A percentile compares a stretch with the other conserved stretches of the same genome.
Conservation (phyloP, 2,329 filamentous ascomycete genomes). For the Didymella segeticola region DNA sequence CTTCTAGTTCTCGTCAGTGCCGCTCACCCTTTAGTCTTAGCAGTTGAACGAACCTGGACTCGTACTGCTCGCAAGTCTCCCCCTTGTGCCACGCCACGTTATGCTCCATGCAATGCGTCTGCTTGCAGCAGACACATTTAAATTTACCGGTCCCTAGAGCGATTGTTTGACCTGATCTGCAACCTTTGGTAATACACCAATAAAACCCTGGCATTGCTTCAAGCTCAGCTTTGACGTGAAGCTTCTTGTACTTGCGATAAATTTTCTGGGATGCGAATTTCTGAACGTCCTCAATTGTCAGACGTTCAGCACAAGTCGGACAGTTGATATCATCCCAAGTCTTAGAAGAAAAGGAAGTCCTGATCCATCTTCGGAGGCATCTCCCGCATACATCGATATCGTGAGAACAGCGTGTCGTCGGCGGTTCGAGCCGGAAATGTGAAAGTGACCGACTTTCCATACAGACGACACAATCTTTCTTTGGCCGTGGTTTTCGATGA, state of each 20-base stretch:
- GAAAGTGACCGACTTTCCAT: conserved; percentile 36
- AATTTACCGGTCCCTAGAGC: conserved; percentile 52
- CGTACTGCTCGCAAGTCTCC: conserved; percentile 51
- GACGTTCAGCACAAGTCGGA: conserved; percentile 53
- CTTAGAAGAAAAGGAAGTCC: conserved; percentile 44
- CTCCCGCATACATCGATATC: conserved; percentile 42
- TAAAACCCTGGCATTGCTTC: conserved; percentile 56
- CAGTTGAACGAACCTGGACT: conserved; percentile 35
- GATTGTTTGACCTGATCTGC: conserved; percentile 62
- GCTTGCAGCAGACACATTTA: conserved; percentile 46
- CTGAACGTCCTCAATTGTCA: conserved; percentile 57
- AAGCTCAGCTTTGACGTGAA: conserved; percentile 55
- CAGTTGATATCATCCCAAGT: conserved; percentile 59
- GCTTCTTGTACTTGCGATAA: conserved; percentile 53
- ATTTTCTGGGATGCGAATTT: conserved; percentile 54
- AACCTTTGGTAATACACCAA: conserved; percentile 60
- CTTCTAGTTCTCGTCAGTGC: conserved; percentile 19
- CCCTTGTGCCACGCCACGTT: conserved; percentile 47
- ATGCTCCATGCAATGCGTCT: conserved; percentile 47
- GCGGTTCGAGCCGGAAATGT: conserved; percentile 42
- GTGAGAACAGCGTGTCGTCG: conserved; percentile 47
- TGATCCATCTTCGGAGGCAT: conserved; percentile 51
- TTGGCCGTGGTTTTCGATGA: not conserved
- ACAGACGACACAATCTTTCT: conserved; percentile 44
- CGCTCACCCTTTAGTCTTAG: too few species aligned